phyloP scores from a whole-genome alignment of 768 basidiomycete species.

The Boletus reticulatus region DNA sequence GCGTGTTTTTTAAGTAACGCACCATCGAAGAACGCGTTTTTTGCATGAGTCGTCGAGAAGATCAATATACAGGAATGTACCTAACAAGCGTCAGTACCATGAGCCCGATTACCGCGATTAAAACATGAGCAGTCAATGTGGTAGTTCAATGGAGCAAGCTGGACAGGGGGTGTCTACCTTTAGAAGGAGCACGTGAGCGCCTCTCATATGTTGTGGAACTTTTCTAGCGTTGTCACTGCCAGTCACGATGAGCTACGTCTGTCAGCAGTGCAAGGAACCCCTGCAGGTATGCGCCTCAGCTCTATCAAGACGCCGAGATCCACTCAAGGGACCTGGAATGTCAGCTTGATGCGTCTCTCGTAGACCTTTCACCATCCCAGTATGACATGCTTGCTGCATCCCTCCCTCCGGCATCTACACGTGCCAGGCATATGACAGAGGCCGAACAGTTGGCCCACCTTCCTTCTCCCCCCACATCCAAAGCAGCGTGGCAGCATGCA shows the following conservation, averaged over 20 bases:
- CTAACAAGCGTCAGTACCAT: too few relatives aligned
- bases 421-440: slow-evolving; percentile 38
- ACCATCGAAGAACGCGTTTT: background rate
- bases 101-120: too few relatives aligned
- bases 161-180: too few relatives aligned
- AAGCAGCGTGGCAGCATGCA: slow-evolving; percentile 63
- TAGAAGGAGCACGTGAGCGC: background rate
- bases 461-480: slow-evolving; percentile 49
- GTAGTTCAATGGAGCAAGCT: too few relatives aligned
- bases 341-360: slow-evolving; percentile 87
- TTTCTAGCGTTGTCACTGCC: too few relatives aligned
- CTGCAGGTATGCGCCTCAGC: slow-evolving; percentile 55
- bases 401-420: slow-evolving; percentile 54
- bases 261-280: slow-evolving; percentile 91
- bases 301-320: background rate
- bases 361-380: slow-evolving; percentile 80
- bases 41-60: background rate
- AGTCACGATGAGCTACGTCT: slow-evolving; percentile 49
- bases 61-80: slow-evolving; percentile 5
- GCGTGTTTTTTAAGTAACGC: too few relatives aligned
- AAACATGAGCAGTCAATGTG: too few relatives aligned
- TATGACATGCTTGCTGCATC: slow-evolving; percentile 82
- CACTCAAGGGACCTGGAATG: slow-evolving; percentile 8
- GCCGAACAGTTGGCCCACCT: slow-evolving; percentile 46
- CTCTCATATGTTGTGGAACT: too few relatives aligned